Evolutionary conservation across 2,329 filamentous ascomycete genomes (phyloP), one percentile per base, ranked within the genome.

Genomic region (Trichophyton benhamiae): DNA sequence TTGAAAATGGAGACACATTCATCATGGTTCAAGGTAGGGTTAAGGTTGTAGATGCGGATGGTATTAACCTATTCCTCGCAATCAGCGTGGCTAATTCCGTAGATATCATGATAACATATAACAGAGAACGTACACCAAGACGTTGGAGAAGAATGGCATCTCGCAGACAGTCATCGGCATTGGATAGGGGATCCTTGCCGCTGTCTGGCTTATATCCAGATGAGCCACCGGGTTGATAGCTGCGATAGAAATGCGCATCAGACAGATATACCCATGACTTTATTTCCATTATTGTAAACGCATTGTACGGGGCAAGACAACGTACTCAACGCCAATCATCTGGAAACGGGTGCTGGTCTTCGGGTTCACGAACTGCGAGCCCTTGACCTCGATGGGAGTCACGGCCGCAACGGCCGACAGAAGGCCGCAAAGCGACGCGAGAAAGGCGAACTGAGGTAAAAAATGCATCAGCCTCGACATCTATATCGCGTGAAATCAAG

Each of bases 1-100:
- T 86, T 85, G 79, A 86, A 86, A 72, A 85, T 84, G 63, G 79
- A 82, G 62, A 79, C 82, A 69, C 83, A 86, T 62, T 80, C 75
- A 65, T 84, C 80, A 72, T 86, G 83, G 71, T 85, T 80, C 62
- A 82, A 70, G 2, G 75, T 74, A 17, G 83, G 82, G 64, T 83
- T 79, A 64, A 86, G 72, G 70, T 85, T 85, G 78, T 87, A 87
- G 60, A 83, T 79, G 63, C 84, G 82, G 66, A 86, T 83, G 7
- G 83, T 84, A 72, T 87, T 87, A 66, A 83, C 68, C 76, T 78
- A 20, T 25, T 27, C 2, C 8, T 36, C 36, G 57, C 36, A n/a
- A 36, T 55, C 22, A 49, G 58, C 25, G 52, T 17, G 49, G 9
- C 7, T 3, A 38, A 38, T 3, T 2, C 9, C 13, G 15, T 9